Evolutionary conservation across 2,329 filamentous ascomycete genomes (phyloP), one percentile per base, ranked within the genome.

Genomic region (Cladosporium cucumerinum): DNA sequence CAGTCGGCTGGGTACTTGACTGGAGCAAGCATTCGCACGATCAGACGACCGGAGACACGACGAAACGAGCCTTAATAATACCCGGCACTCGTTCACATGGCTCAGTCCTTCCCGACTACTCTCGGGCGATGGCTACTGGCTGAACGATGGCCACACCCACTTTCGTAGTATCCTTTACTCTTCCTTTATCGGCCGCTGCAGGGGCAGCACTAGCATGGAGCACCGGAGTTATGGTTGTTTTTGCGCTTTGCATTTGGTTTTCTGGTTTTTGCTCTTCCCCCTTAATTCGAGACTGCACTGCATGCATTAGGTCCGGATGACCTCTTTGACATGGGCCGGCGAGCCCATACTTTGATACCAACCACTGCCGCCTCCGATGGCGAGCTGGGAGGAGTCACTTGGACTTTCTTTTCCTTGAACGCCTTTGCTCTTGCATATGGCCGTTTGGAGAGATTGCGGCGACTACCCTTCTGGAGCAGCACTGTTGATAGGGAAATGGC

Each of bases 1-100:
- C 28, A 21, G 30, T 32, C 21, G 51, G 30, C 51, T 30, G 51
- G 21, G 18, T 30, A 26, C 49, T 28, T 25, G 28, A 39, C 32
- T 25, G 46, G 21, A 43, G 21, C 49, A 51, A 62, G 49, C 34
- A 26, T 25, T n/a, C 39, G 16, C 28, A 62, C 26, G 60, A 62
- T 55, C 11, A 11, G 49, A 62, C 34, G 58, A 61, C 28, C n/a
- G 8, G 30, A 34, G 46, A 49, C 26, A 61, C 49, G 60, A 62
- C 32, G 60, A 30, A 52, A 62, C 34, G 60, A 62, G 49, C 60
- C 49, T 46, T 55, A 54, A 54, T 62, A 62, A 62, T 62, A 62
- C 60, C 60, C 60, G 48, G 49, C 48, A 32, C 18, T 62, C 21
- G 60, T 54, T 32, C 60, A 46, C 10, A 52, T 12, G 28, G 28